These are phyloP conservation scores for Lupinus albus DNA, from an alignment of 306 rosid genomes.

Conservation along the genomic window DNA sequence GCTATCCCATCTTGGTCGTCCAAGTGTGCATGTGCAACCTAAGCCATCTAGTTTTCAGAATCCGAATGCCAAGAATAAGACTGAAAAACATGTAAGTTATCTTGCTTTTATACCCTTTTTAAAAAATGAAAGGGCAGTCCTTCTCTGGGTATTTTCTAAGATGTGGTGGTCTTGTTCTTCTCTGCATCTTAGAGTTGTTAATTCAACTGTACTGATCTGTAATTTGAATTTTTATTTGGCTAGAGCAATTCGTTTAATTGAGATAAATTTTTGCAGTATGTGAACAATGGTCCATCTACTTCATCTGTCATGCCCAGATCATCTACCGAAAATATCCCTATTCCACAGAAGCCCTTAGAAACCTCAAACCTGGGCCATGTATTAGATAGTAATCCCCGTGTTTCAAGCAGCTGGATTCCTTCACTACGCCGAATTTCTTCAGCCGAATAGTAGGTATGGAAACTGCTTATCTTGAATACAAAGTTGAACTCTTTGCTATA, in stretches of 20 bases:
- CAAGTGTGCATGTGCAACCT: constrained; percentile 43
- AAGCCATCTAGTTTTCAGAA: constrained; percentile 51
- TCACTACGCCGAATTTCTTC: constrained; percentile 63
- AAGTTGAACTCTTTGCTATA: constrained; percentile 22
- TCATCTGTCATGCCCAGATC: constrained; percentile 43
- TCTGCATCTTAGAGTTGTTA: constrained; percentile 31
- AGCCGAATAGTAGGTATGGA: constrained; percentile 51
- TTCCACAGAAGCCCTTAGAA: constrained; percentile 44
- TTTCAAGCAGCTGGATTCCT: constrained; percentile 62
- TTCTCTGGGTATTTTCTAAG: not conserved
- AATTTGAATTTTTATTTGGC: constrained; percentile 24
- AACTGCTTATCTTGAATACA: constrained; percentile 13
- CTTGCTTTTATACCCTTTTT: constrained; percentile 9
- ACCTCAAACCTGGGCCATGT: constrained; percentile 48
- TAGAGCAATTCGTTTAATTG: constrained; percentile 31
- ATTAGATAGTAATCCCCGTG: constrained; percentile 48
- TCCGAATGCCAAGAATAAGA: constrained; percentile 38
- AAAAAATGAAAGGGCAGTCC: not conserved
- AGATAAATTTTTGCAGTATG: constrained; percentile 50
- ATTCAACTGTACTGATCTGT: constrained; percentile 21
- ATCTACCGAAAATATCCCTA: constrained; percentile 41
- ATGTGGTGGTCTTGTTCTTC: not conserved
- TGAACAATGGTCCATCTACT: constrained; percentile 49
- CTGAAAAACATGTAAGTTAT: constrained; percentile 53
- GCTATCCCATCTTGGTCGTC: constrained; percentile 41